Evolutionary conservation across 495 filamentous ascomycete genomes (phyloP).

Genomic region (Annulohypoxylon bovei): DNA sequence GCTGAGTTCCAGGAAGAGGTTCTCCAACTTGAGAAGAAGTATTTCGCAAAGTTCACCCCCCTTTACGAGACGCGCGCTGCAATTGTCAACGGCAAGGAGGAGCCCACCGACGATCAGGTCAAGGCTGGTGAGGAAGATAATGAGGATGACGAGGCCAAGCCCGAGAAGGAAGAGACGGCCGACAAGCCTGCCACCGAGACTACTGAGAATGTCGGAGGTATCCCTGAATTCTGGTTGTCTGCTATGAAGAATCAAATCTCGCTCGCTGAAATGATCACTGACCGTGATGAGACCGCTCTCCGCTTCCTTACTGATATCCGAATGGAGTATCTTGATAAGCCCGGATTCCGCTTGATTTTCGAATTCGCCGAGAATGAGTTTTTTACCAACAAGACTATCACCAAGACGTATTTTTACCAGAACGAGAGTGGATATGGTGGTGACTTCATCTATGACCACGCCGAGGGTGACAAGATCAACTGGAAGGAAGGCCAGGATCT

Average conservation of each 20-base stretch:
- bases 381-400: constrained; percentile 96
- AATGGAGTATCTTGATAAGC: constrained; percentile 98
- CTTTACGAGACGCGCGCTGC: constrained; percentile 94
- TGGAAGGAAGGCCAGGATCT: constrained; percentile 95
- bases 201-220: constrained; percentile 68
- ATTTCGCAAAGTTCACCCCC: constrained; percentile 97
- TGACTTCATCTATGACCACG: constrained; percentile 99
- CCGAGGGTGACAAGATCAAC: constrained; percentile 96
- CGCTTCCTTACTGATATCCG: constrained; percentile 93
- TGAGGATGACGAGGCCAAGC: constrained; percentile 69
- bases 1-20: constrained; percentile 98
- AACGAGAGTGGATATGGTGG: constrained; percentile 98
- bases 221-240: constrained; percentile 99
- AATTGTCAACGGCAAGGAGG: constrained; percentile 87
- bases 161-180: constrained; percentile 63
- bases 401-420: constrained; percentile 99
- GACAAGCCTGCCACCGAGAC: constrained; percentile 62
- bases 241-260: constrained; percentile 99
- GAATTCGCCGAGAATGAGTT: constrained; percentile 94
- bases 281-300: constrained; percentile 91
- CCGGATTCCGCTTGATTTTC: constrained; percentile 97
- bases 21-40: constrained; percentile 97
- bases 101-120: constrained; percentile 88
- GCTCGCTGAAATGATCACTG: constrained; percentile 97
- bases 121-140: constrained; percentile 84